Base-by-base conservation (phyloP, 176 grass and related monocot genomes). In the Melocanna baccifera region DNA sequence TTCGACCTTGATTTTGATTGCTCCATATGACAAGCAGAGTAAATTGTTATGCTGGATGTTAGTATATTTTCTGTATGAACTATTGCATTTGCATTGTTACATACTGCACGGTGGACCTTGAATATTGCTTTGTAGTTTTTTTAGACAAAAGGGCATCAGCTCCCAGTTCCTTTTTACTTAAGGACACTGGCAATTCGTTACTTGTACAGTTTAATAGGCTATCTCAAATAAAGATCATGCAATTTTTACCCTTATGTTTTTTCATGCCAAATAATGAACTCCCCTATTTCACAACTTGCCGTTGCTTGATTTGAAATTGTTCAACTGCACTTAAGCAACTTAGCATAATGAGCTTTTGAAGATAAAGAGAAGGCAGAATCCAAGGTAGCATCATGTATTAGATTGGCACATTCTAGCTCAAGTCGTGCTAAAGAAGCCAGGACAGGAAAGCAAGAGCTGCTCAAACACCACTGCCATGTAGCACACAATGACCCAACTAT, bases 401-500 rank as follows among this genome's bases (percentile, higher is more conserved):
- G 64, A 72, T 28, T 81, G 53, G 41, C 34, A 89, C 22, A 82
- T 61, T 63, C 75, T 79, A 41, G 62, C 50, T 48, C 71, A 48
- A 69, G 20, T 61, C 22, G 62, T 69, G 14, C 70, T 69, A 5
- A 69, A 36, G 50, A 76, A 76, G 30, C 30, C 39, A 83, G 58
- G 70, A 65, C 73, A 50, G 67, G n/a, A 32, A 42, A 85, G 40
- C 12, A 59, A 73, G 47, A 74, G 47, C 67, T 84, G 67, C 67
- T 79, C 58, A 78, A 73, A 79, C 67, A 71, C 34, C 66, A 83
- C 56, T 37, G 73, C 13, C 45, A 72, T 65, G 74, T 45, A 80
- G 18, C 62, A 62, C 69, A 45, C 23, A 81, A 32, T 61, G 76
- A 50, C 39, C 48, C 68, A 80, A 79, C 74, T 58, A 79, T 51